Evolutionary conservation across 2,329 filamentous ascomycete species (phyloP).

Genomic region (Thielaviopsis punctulata): DNA sequence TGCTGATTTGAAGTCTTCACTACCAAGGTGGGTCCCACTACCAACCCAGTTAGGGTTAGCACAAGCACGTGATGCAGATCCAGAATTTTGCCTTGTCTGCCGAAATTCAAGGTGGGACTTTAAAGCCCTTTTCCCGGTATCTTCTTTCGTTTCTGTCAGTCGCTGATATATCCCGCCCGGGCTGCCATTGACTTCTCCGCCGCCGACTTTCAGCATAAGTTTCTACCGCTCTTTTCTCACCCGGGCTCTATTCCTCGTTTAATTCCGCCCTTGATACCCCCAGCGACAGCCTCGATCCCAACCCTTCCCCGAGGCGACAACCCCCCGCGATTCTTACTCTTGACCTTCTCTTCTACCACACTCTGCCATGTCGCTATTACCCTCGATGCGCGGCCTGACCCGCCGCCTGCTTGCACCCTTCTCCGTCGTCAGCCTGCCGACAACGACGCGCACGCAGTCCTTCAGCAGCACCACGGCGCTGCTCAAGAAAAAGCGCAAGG

Average conservation of each 20-base stretch:
- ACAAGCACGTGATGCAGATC: too few species aligned
- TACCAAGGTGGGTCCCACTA: too few species aligned
- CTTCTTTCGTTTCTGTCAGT: not conserved
- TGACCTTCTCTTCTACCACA: not conserved
- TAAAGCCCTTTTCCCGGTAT: not conserved
- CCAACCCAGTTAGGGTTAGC: too few species aligned
- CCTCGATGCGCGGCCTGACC: slow-evolving; percentile 6
- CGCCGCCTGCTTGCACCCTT: slow-evolving; percentile 5
- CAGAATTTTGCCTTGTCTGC: not conserved
- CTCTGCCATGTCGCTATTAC: slow-evolving; percentile 6
- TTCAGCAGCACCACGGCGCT: slow-evolving; percentile 19
- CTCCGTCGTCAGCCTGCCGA: not conserved
- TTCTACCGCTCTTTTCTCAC: not conserved
- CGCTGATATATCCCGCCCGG: not conserved
- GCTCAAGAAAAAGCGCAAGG: slow-evolving; percentile 15
- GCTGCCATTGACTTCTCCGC: not conserved
- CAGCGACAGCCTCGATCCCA: not conserved
- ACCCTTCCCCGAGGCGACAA: not conserved
- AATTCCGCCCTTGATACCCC: not conserved
- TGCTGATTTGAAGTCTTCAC: too few species aligned
- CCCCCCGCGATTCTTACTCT: not conserved
- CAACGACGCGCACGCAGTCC: slow-evolving; percentile 3
- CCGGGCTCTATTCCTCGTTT: not conserved
- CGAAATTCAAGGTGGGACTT: not conserved
- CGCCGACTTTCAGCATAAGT: not conserved